Percentiles rank a stretch among this genome's conserved stretches.
phyloP scores from a whole-genome alignment of 1,139 yeast species.

The Diutina neorugosa region DNA sequence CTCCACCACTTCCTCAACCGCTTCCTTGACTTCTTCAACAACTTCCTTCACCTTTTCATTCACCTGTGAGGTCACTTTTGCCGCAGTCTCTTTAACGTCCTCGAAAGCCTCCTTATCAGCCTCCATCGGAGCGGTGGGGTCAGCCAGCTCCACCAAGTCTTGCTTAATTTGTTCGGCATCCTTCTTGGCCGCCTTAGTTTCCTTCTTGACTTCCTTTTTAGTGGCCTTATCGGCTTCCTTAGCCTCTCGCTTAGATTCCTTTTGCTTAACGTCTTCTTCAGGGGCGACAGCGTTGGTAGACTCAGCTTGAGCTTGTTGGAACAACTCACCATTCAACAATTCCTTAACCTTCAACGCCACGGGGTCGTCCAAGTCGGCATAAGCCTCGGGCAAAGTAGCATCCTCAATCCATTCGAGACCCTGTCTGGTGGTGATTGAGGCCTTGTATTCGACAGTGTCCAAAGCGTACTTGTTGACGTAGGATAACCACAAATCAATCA shows the following conservation, averaged over 20 bases:
- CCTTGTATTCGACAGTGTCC: constrained; percentile 75
- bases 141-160: background rate
- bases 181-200: background rate
- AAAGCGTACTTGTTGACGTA: constrained; percentile 68
- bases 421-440: constrained; percentile 55
- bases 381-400: constrained; percentile 24
- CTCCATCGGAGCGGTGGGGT: background rate
- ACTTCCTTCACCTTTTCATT: background rate
- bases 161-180: background rate
- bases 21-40: background rate
- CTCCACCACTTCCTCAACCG: background rate
- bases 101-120: background rate
- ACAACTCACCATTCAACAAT: constrained; percentile 30
- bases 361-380: constrained; percentile 35
- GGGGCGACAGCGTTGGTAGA: background rate
- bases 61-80: background rate
- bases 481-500: constrained; percentile 72
- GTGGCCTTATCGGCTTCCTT: background rate
- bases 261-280: background rate
- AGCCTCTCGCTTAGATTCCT: background rate
- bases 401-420: constrained; percentile 25
- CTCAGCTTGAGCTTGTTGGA: background rate
- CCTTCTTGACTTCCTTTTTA: background rate
- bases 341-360: constrained; percentile 66
- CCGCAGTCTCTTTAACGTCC: background rate